Base-by-base conservation (phyloP, 768 basidiomycete species). In the Russula emetica region DNA sequence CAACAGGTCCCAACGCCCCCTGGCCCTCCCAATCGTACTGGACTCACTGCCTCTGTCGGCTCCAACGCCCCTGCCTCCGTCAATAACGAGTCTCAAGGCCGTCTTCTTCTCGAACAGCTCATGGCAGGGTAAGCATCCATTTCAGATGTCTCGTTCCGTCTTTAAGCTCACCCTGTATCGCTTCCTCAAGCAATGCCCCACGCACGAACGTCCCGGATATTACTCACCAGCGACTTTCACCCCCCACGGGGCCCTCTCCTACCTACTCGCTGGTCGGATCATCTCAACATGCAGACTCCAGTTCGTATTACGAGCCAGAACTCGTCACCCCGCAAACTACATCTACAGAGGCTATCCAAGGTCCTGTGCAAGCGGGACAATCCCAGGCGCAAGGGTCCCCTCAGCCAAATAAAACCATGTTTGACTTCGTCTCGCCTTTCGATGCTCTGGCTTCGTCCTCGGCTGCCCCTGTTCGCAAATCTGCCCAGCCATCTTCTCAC, bases 361-460 rank as follows among this genome's bases (percentile, higher is more conserved):
- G 61, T 28, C 44, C 62, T 28, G 56, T 42, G 13, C 22, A 61
- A 51, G 53, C 30, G 22, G 55, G 45, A 34, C 70, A 66, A 45
- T 42, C 60, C 16, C 70, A 74, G 55, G 80, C 79, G 55, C 82
- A 78, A 62, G 77, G 82, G 3, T 84, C 87, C 0, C 83, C 89
- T 34, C 86, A 87, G 47, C 82, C 86, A 26, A 87, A 85, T 69
- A 86, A 88, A 73, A 88, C 89, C 55, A 84, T 92, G 82, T 94
- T 94, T 69, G 90, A 92, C 44, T 93, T 90, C 65, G 80, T 87
- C 55, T 91, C 90, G 55, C 86, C 92, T 2, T 92, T 93, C 69
- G 91, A 94, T 69, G 90, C 88, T 28, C 80, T 93, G 52, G 80
- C 75, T n/a, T 67, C 84, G 9, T 75, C 80, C n/a, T 71, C 81